A percentile compares a stretch with the other conserved stretches of the same genome.
phyloP scores from a whole-genome alignment of 2,329 filamentous ascomycete genomes.

The Curvularia verruculosa region DNA sequence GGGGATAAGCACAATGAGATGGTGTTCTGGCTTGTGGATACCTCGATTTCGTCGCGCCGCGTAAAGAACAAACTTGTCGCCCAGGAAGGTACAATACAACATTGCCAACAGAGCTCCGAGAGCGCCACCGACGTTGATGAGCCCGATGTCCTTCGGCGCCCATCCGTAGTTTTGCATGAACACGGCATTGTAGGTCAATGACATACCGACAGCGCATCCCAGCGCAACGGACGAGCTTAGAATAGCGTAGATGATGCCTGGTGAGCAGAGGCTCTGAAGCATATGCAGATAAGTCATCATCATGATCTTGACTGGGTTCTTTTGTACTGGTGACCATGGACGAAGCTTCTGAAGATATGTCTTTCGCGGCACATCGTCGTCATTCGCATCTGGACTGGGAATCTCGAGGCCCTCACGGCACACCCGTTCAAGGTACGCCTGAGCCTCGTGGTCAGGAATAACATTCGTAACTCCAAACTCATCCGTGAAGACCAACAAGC shows the following conservation, averaged over 20 bases:
- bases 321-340: background rate
- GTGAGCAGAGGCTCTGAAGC: constrained; percentile 1
- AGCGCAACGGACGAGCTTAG: constrained; percentile 4
- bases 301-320: background rate
- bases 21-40: constrained; percentile 9
- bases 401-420: background rate
- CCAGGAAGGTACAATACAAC: background rate
- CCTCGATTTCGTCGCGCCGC: background rate
- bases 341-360: background rate
- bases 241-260: constrained; percentile 1
- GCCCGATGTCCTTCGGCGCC: background rate
- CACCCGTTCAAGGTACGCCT: background rate
- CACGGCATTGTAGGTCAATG: constrained; percentile 6
- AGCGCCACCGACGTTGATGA: background rate
- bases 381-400: background rate
- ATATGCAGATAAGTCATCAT: constrained; percentile 1
- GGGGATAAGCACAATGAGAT: background rate
- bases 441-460: background rate
- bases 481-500: background rate
- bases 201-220: constrained; percentile 4
- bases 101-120: background rate
- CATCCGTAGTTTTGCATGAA: constrained; percentile 3
- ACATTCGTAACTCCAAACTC: background rate
- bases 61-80: background rate
- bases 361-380: background rate